A percentile compares a stretch with the other conserved stretches of the same genome.
phyloP scores from a whole-genome alignment of 305 asterid genomes.

The Plantago coronopus region DNA sequence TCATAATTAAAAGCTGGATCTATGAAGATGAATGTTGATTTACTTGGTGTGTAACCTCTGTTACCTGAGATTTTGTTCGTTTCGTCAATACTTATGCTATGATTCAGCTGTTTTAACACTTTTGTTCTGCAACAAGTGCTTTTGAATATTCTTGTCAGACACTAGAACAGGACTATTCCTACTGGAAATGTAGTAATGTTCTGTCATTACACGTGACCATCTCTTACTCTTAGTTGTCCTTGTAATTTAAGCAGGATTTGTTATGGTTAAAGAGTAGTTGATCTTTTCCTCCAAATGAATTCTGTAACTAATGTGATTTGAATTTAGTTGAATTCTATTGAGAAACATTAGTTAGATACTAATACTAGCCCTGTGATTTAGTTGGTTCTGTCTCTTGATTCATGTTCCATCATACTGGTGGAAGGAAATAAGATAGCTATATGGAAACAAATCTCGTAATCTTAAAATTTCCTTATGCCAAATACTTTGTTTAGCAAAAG shows the following conservation, averaged over 20 bases:
- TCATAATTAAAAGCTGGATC: not conserved
- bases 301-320: not conserved
- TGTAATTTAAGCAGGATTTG: not conserved
- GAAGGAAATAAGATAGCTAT: not conserved
- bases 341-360: not conserved
- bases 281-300: not conserved
- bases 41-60: conserved; percentile 7
- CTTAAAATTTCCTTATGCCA: not conserved
- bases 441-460: not conserved
- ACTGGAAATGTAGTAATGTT: not conserved
- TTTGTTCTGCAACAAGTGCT: not conserved
- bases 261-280: not conserved
- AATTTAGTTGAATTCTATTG: not conserved
- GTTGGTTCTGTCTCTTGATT: not conserved
- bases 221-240: not conserved
- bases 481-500: not conserved
- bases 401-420: not conserved
- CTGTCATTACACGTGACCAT: no score
- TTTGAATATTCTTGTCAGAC: not conserved
- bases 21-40: conserved; percentile 11
- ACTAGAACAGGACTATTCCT: not conserved
- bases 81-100: no score
- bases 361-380: not conserved
- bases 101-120: not conserved
- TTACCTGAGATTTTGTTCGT: not conserved